A percentile compares a stretch with the other conserved stretches of the same genome.
phyloP scores from a whole-genome alignment of 192 early-diverging fungal genomes.

The Backusella westeae region DNA sequence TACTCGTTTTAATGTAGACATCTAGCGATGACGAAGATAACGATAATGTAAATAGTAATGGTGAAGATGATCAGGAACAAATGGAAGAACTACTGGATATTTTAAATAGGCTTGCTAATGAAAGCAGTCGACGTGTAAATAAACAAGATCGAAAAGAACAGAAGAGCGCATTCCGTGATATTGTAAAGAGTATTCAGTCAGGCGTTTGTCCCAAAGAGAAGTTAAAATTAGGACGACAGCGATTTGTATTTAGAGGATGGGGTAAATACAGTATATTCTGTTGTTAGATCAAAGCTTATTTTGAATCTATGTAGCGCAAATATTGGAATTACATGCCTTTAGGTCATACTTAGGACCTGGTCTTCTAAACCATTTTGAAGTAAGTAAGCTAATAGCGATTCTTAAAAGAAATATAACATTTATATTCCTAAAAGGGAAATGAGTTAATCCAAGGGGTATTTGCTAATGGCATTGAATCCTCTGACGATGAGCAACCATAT shows the following conservation, averaged over 20 bases:
- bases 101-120: neutral
- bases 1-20: neutral
- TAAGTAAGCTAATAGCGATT: neutral
- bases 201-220: neutral
- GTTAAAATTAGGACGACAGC: neutral
- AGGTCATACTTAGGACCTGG: neutral
- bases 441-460: neutral
- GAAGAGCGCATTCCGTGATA: neutral
- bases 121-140: neutral
- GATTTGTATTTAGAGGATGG: slow-evolving; percentile 7
- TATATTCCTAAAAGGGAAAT: neutral
- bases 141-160: slow-evolving; percentile 12
- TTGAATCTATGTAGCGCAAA: neutral
- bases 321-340: slow-evolving; percentile 11
- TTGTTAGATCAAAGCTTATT: neutral
- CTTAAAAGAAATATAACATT: neutral
- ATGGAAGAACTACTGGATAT: neutral
- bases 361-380: neutral
- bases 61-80: neutral
- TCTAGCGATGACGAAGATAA: neutral
- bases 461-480: neutral
- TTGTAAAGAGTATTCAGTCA: neutral
- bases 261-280: neutral
- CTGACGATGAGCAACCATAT: neutral
- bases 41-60: neutral